phyloP scores from a whole-genome alignment of 169 alveolate species.

The Plasmodium coatneyi region DNA sequence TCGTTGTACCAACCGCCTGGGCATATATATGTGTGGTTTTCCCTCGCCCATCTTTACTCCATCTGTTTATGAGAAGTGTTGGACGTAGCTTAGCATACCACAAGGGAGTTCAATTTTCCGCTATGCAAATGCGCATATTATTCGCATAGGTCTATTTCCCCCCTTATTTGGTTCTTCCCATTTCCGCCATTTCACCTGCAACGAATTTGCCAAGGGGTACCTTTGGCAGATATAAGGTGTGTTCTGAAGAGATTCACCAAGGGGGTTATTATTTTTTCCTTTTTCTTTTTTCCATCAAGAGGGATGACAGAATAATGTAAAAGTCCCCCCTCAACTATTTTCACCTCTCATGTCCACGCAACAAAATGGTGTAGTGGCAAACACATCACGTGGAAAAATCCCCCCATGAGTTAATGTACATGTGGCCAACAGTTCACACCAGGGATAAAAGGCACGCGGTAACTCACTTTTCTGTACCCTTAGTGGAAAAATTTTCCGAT shows the following conservation, averaged over 20 bases:
- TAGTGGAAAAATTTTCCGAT: neutral
- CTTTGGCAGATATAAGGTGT: neutral
- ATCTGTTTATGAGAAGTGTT: neutral
- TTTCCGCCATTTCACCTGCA: neutral
- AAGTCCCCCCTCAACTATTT: neutral
- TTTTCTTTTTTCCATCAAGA: neutral
- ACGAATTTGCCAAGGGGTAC: neutral
- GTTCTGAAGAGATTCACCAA: neutral
- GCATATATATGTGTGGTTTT: neutral
- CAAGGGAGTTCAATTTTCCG: neutral
- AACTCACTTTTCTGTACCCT: neutral
- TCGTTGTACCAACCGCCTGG: neutral
- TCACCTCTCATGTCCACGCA: neutral
- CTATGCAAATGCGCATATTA: neutral
- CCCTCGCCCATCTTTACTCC: neutral
- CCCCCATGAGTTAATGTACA: neutral
- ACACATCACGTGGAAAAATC: neutral
- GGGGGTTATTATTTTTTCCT: neutral
- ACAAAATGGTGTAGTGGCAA: neutral
- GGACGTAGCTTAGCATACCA: neutral
- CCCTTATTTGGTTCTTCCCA: neutral
- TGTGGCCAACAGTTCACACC: neutral
- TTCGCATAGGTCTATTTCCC: neutral
- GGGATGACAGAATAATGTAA: neutral
- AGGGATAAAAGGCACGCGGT: neutral